Percentiles rank a stretch among this genome's conserved stretches.
These are phyloP conservation scores for Crithidia sp. DNA, from an alignment of 208 protist species.

Conservation along the genomic window DNA sequence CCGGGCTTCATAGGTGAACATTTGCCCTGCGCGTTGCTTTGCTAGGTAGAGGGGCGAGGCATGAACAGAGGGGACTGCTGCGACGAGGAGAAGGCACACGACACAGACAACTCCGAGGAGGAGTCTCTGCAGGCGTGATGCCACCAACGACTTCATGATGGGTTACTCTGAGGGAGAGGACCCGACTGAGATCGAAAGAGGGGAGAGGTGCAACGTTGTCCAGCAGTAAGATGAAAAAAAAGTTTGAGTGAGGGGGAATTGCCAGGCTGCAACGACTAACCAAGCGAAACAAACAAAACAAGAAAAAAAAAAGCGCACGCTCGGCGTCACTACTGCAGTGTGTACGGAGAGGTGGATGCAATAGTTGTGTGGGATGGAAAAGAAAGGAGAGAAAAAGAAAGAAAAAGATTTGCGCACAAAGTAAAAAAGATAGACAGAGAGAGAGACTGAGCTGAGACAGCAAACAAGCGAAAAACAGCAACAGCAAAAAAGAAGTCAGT, in stretches of 20 bases:
- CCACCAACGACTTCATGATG: neutral
- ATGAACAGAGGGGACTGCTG: neutral
- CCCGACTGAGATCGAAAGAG: neutral
- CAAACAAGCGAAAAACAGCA: neutral
- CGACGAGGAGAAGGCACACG: neutral
- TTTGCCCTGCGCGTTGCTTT: conserved; percentile 7
- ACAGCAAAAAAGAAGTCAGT: neutral
- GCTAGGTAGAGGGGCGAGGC: conserved; percentile 29
- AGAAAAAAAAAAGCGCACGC: neutral
- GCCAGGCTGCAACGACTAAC: too few relatives aligned
- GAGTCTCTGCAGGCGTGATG: conserved; percentile 5
- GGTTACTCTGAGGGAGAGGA: neutral
- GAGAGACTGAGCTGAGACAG: neutral
- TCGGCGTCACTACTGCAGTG: too few relatives aligned
- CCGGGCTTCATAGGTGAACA: conserved; percentile 24
- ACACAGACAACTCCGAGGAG: neutral
- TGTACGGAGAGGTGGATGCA: neutral
- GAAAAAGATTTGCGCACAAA: neutral
- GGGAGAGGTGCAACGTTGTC: neutral
- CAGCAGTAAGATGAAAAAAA: neutral
- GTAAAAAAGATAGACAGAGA: neutral
- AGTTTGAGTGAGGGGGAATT: neutral
- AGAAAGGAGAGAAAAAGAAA: neutral
- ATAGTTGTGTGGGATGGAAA: neutral
- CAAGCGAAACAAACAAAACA: neutral